These are phyloP conservation scores for Begonia loranthoides DNA, from an alignment of 306 rosid species.

Conservation along the genomic window DNA sequence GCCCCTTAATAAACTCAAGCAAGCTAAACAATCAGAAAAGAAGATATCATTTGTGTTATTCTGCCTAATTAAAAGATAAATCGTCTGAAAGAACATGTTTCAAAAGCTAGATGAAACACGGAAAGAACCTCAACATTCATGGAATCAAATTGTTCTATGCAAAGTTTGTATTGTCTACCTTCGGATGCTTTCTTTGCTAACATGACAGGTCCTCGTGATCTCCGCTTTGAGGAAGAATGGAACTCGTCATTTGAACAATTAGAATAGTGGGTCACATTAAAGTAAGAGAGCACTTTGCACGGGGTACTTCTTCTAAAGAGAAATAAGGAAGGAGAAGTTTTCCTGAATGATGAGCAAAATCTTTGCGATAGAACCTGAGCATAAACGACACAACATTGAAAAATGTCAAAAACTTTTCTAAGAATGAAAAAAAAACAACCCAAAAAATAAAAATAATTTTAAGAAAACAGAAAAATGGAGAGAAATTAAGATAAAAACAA, in stretches of 20 bases:
- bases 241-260: slow-evolving; percentile 31
- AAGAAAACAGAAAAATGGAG: background rate
- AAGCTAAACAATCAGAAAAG: slow-evolving; percentile 15
- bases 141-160: no score
- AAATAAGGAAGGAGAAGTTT: slow-evolving; percentile 30
- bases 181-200: slow-evolving; percentile 72
- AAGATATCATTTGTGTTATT: slow-evolving; percentile 1
- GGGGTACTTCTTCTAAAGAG: slow-evolving; percentile 36
- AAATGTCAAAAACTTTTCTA: background rate
- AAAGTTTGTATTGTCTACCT: slow-evolving; percentile 25
- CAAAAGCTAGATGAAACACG: no score
- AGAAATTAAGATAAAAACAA: background rate
- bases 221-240: slow-evolving; percentile 54
- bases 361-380: slow-evolving; percentile 50
- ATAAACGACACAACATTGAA: background rate
- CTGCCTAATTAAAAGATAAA: background rate
- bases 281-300: slow-evolving; percentile 24
- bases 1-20: slow-evolving; percentile 37
- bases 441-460: background rate
- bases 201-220: slow-evolving; percentile 86
- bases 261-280: slow-evolving; percentile 25
- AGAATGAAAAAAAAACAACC: background rate
- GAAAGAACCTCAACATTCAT: no score
- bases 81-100: no score
- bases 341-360: slow-evolving; percentile 36